Conservation (phyloP, 192 early-diverging fungal species). For the Radiomyces spectabilis region DNA sequence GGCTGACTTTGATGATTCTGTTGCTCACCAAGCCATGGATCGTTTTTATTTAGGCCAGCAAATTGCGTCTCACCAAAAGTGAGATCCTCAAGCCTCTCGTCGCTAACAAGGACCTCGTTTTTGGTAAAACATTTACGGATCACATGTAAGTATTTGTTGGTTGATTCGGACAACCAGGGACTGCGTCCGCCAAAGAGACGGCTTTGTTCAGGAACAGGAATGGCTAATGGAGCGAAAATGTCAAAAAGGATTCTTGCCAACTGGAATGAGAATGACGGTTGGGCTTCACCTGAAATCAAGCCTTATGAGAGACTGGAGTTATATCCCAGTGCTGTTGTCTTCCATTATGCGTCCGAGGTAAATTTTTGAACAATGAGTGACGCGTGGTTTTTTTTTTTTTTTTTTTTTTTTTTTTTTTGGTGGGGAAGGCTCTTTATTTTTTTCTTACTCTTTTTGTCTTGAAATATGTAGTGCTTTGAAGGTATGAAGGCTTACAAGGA, state of each 20-base stretch:
- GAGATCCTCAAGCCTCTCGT: constrained; percentile 43
- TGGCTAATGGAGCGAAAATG: not conserved
- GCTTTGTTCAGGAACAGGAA: not conserved
- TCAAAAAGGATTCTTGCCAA: constrained; percentile 50
- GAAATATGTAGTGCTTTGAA: constrained; percentile 88
- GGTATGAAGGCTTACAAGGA: constrained; percentile 92
- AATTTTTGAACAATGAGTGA: not conserved
- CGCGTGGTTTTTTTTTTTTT: not conserved
- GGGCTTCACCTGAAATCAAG: constrained; percentile 79
- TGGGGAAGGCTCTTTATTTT: too few species aligned
- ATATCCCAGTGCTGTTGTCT: constrained; percentile 81
- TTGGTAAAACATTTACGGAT: constrained; percentile 89
- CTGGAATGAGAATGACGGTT: constrained; percentile 70
- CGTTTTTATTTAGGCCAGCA: constrained; percentile 9
- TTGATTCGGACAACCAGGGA: not conserved
- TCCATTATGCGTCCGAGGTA: constrained; percentile 86
- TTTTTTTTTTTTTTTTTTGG: not conserved
- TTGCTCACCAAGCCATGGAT: not conserved
- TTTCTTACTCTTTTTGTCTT: too few species aligned
- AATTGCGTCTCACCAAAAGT: constrained; percentile 13
- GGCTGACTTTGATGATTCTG: too few species aligned
- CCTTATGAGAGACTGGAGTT: constrained; percentile 78
- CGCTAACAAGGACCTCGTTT: constrained; percentile 62
- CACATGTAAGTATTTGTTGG: constrained; percentile 61
- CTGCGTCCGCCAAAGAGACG: not conserved